Base-by-base conservation (phyloP, 768 basidiomycete genomes). In the Artomyces pyxidatus region DNA sequence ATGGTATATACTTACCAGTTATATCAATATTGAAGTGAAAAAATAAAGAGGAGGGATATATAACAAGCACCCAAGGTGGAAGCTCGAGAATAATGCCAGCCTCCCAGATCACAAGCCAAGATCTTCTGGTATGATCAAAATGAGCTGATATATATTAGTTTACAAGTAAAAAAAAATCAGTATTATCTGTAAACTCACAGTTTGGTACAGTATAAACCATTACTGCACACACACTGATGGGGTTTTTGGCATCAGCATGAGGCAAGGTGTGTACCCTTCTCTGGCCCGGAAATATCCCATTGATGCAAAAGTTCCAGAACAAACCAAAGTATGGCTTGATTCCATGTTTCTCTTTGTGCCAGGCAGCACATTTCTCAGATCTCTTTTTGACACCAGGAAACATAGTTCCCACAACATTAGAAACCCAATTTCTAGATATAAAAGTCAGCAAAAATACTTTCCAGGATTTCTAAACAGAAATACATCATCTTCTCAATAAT, bases 81-180 rank as follows among this genome's bases (percentile, higher is more conserved):
- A 45, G 44, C 29, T 45, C 30, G 10, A 45, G 19, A n/a, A 45
- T 35, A 30, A 45, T 29, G 10, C 44, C 29, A 35, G 44, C 44
- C 30, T 45, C 44, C 44, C 44, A 45, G 12, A 45, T 45, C 8
- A 29, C 44, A 11, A 45, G 25, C 44, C 44, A 45, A 19, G 44
- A 45, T 8, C 44, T 16, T 16, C 32, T 27, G 7, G 16, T 45
- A 22, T 45, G 29, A 45, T 45, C 32, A 25, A 45, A 45, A 9
- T 29, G 19, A 3, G 30, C 44, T 45, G 23, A 9, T 30, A 8
- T n/a, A 45, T 40, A 21, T 17, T 40, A 40, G 39, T 14, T 3
- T 40, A n/a, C 21, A 17, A 21, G 2, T 12, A n/a, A n/a, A n/a
- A 2, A 6, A 35, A 12, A 35, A n/a, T 35, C 12, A n/a, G n/a